These are phyloP conservation scores for Rhynchospora breviuscula DNA, from an alignment of 176 grass and related monocot species.

Conservation along the genomic window DNA sequence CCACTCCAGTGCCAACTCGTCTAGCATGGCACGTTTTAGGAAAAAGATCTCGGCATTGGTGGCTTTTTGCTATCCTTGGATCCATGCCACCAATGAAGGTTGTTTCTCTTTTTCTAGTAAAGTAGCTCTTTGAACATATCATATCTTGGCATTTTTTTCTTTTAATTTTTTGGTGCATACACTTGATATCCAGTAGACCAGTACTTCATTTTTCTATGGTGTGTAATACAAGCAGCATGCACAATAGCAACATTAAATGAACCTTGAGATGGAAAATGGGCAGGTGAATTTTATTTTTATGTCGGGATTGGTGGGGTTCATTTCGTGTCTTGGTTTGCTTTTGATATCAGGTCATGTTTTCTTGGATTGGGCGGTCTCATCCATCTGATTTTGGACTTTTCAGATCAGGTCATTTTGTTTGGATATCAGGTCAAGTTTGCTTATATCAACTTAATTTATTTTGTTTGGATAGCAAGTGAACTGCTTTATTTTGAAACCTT, in stretches of 20 bases:
- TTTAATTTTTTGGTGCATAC: background rate
- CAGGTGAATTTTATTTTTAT: background rate
- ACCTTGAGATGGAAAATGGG: background rate
- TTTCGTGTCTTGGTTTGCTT: background rate
- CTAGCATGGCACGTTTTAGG: slow-evolving; percentile 57
- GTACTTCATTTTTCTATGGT: background rate
- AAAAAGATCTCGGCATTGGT: slow-evolving; percentile 58
- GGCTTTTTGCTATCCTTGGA: slow-evolving; percentile 95
- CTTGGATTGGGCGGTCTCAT: background rate
- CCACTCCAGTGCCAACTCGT: slow-evolving; percentile 33
- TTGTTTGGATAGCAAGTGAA: background rate
- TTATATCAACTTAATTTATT: background rate
- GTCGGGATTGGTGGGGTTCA: background rate
- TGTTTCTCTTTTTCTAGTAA: slow-evolving; percentile 10
- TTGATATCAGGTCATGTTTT: background rate
- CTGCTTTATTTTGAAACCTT: background rate
- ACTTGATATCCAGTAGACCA: background rate
- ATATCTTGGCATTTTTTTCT: background rate
- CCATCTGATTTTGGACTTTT: background rate
- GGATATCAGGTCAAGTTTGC: too few species aligned
- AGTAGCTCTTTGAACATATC: slow-evolving; percentile 2
- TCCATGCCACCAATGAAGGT: slow-evolving; percentile 98
- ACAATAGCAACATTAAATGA: background rate
- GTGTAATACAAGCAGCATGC: background rate
- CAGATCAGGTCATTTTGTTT: background rate